phyloP scores from a whole-genome alignment of 31 red algal species.

The Odonthalia washingtoniensis region DNA sequence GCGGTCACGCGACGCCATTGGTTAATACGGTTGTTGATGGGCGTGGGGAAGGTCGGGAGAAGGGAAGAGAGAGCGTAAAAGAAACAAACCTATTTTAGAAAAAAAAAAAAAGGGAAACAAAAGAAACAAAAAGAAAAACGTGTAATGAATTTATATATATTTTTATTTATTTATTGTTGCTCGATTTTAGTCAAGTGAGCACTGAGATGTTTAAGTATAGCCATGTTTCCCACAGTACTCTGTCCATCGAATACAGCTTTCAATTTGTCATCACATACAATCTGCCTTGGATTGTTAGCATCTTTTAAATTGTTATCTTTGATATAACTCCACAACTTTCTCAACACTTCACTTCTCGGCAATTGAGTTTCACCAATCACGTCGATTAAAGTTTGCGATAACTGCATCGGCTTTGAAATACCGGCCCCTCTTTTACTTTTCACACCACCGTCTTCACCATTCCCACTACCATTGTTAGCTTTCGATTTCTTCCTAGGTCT shows the following conservation, averaged over 20 bases:
- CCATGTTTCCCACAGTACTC: slow-evolving; percentile 67
- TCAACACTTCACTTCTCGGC: slow-evolving; percentile 76
- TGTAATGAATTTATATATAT: too few species aligned
- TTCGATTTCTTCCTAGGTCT: slow-evolving; percentile 36
- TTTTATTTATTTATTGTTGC: too few species aligned
- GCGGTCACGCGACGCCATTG: too few species aligned
- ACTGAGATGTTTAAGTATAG: slow-evolving; percentile 87
- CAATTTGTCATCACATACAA: slow-evolving; percentile 90
- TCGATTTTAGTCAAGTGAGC: slow-evolving; percentile 77
- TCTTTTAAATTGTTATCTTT: slow-evolving; percentile 83
- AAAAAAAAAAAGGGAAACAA: too few species aligned
- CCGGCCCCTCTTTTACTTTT: slow-evolving; percentile 37
- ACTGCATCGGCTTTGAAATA: slow-evolving; percentile 66
- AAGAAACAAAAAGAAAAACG: too few species aligned
- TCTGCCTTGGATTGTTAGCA: slow-evolving; percentile 71
- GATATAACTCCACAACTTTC: slow-evolving; percentile 92
- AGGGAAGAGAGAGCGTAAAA: too few species aligned
- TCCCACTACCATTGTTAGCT: neutral
- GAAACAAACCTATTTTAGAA: too few species aligned
- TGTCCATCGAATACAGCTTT: slow-evolving; percentile 77
- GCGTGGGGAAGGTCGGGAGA: too few species aligned
- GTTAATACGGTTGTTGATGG: too few species aligned
- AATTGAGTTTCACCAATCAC: slow-evolving; percentile 75
- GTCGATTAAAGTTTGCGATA: slow-evolving; percentile 59
- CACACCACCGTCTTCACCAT: neutral